phyloP scores from a whole-genome alignment of 2,329 filamentous ascomycete species.

The Colletotrichum plurivorum region DNA sequence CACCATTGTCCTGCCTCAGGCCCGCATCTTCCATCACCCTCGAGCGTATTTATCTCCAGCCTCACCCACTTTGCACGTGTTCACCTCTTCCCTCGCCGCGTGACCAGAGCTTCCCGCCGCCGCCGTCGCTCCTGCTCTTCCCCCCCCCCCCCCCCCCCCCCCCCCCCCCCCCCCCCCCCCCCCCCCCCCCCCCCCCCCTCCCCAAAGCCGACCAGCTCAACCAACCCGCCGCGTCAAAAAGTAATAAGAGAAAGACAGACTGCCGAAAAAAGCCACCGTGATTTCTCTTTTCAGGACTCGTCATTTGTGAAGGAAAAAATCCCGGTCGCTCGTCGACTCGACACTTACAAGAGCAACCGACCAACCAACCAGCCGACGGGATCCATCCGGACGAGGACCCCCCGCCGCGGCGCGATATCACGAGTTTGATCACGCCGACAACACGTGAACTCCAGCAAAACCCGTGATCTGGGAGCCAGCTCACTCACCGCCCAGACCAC shows the following conservation, averaged over 20 bases:
- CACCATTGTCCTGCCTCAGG: constrained; percentile 36
- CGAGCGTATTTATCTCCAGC: constrained; percentile 52
- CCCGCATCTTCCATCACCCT: constrained; percentile 21
- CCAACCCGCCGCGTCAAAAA: constrained; percentile 20
- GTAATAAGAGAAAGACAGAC: constrained; percentile 36
- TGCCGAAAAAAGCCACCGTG: neutral
- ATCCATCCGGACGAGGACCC: constrained; percentile 35
- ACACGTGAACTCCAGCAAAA: constrained; percentile 46
- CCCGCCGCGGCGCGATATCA: constrained; percentile 58
- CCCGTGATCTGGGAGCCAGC: constrained; percentile 57
- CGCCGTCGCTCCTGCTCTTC: constrained; percentile 23
- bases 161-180: too few species aligned
- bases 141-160: too few species aligned
- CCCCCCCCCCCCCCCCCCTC: too few species aligned
- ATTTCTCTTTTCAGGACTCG: constrained; percentile 25
- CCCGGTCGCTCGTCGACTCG: constrained; percentile 14
- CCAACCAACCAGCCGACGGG: constrained; percentile 17
- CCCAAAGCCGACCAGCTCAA: constrained; percentile 32
- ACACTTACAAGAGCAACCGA: constrained; percentile 22
- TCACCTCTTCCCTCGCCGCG: constrained; percentile 54
- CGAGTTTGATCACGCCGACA: constrained; percentile 62
- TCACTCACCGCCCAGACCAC: constrained; percentile 37
- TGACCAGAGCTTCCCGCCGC: constrained; percentile 49
- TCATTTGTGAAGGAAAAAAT: constrained; percentile 30
- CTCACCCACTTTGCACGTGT: constrained; percentile 58